phyloP scores from a whole-genome alignment of 2,329 filamentous ascomycete genomes.

The Fusarium tricinctum region DNA sequence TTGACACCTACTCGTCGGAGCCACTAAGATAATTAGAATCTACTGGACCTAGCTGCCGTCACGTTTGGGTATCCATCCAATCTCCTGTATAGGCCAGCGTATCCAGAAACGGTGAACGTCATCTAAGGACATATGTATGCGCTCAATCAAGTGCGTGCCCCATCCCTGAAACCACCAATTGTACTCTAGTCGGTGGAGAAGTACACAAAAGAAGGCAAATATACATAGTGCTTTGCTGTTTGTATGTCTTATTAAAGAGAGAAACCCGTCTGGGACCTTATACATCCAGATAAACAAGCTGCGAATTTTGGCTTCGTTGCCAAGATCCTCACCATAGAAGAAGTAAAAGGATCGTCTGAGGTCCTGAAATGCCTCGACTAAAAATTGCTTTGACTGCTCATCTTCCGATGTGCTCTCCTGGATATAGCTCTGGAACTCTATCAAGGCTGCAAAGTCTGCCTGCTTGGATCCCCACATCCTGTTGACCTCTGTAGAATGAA shows the following conservation, averaged over 20 bases:
- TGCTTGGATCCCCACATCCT: neutral
- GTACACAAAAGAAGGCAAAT: constrained; percentile 4
- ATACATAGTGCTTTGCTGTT: neutral
- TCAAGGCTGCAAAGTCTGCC: neutral
- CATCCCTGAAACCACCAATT: constrained; percentile 10
- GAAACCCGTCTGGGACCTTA: neutral
- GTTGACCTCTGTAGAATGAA: neutral
- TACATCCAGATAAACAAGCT: constrained; percentile 6
- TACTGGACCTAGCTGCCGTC: neutral
- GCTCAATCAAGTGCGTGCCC: neutral
- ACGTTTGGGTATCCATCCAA: constrained; percentile 2
- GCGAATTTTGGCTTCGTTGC: constrained; percentile 1
- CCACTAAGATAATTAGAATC: too few relatives aligned
- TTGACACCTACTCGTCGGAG: too few relatives aligned
- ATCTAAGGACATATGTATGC: neutral
- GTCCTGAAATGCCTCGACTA: neutral
- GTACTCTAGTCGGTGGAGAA: constrained; percentile 3
- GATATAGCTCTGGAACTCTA: neutral
- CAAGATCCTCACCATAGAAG: neutral
- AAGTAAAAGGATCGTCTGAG: constrained; percentile 3
- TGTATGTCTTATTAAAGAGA: neutral
- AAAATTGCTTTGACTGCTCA: neutral
- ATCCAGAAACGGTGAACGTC: neutral
- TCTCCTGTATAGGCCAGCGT: neutral
- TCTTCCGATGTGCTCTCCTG: neutral